Percentiles rank a stretch among this genome's conserved stretches.
phyloP scores from a whole-genome alignment of 1,284 basidiomycete species.

The Trichosporon sp. region DNA sequence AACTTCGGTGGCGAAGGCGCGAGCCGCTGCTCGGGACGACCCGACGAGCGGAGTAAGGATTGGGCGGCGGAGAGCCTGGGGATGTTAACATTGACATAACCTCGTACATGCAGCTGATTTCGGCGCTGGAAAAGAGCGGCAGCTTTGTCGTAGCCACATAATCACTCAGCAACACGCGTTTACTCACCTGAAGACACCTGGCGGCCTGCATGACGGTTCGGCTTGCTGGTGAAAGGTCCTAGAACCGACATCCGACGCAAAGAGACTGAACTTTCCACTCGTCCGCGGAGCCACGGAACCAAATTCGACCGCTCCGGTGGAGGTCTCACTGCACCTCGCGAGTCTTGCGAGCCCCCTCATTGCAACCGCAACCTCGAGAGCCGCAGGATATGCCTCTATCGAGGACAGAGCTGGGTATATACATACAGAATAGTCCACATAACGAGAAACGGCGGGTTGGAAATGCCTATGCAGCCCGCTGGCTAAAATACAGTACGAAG shows the following conservation, averaged over 20 bases:
- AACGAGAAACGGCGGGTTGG: too few species aligned
- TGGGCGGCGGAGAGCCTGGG: neutral
- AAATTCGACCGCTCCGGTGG: neutral
- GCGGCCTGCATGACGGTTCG: slow-evolving; percentile 1
- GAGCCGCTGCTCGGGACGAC: neutral
- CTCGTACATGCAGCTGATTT: neutral
- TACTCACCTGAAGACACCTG: slow-evolving; percentile 5
- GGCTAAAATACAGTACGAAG: too few species aligned
- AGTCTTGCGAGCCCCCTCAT: too few species aligned
- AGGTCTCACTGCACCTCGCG: neutral
- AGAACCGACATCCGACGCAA: neutral
- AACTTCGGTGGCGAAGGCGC: neutral
- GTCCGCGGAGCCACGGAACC: neutral
- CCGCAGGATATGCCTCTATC: too few species aligned
- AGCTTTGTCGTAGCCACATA: neutral
- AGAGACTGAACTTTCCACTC: neutral
- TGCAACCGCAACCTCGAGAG: too few species aligned
- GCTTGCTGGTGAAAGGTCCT: neutral
- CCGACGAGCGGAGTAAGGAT: slow-evolving; percentile 1
- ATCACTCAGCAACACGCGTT: neutral
- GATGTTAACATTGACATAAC: neutral
- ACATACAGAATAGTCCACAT: too few species aligned
- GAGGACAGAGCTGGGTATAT: too few species aligned
- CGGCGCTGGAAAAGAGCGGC: neutral
- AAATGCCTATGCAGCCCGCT: too few species aligned